phyloP scores from a whole-genome alignment of 495 filamentous ascomycete species.

The Lasiosphaeris hirsuta region DNA sequence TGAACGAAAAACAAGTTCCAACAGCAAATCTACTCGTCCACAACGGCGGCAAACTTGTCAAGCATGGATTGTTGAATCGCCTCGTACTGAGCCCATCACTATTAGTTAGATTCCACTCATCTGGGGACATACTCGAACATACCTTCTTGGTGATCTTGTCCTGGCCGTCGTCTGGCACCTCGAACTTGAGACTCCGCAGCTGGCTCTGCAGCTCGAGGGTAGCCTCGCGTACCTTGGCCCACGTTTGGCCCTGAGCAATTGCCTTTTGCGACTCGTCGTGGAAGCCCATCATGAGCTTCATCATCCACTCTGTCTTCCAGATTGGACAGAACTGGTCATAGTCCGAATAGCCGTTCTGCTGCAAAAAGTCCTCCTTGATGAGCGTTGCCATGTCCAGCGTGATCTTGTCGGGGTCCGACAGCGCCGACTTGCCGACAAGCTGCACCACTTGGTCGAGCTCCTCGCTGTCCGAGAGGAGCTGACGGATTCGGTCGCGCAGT shows the following conservation, averaged over 20 bases:
- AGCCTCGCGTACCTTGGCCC: slow-evolving; percentile 87
- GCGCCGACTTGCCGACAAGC: slow-evolving; percentile 92
- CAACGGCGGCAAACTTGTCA: slow-evolving; percentile 91
- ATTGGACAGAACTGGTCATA: slow-evolving; percentile 99
- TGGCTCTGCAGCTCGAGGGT: slow-evolving; percentile 80
- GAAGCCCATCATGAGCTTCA: slow-evolving; percentile 98
- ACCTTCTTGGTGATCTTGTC: slow-evolving; percentile 75
- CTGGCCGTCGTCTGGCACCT: slow-evolving; percentile 76
- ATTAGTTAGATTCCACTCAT: slow-evolving; percentile 12
- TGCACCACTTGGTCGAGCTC: slow-evolving; percentile 98
- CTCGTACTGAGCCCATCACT: slow-evolving; percentile 64
- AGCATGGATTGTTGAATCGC: slow-evolving; percentile 83
- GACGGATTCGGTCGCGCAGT: slow-evolving; percentile 85
- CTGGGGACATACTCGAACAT: slow-evolving; percentile 22
- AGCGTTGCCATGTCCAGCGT: slow-evolving; percentile 88
- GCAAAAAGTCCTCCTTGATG: slow-evolving; percentile 97
- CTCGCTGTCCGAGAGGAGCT: slow-evolving; percentile 89
- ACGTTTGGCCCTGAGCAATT: slow-evolving; percentile 80
- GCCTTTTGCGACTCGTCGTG: slow-evolving; percentile 98
- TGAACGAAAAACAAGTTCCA: background rate
- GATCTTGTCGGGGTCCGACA: slow-evolving; percentile 98
- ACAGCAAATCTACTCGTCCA: slow-evolving; percentile 68
- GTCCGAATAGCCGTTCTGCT: slow-evolving; percentile 98
- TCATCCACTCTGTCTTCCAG: slow-evolving; percentile 99
- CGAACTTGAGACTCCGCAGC: slow-evolving; percentile 92